Evolutionary conservation across 1,284 basidiomycete species (phyloP).

Genomic region (Microstroma glucosiphilum): DNA sequence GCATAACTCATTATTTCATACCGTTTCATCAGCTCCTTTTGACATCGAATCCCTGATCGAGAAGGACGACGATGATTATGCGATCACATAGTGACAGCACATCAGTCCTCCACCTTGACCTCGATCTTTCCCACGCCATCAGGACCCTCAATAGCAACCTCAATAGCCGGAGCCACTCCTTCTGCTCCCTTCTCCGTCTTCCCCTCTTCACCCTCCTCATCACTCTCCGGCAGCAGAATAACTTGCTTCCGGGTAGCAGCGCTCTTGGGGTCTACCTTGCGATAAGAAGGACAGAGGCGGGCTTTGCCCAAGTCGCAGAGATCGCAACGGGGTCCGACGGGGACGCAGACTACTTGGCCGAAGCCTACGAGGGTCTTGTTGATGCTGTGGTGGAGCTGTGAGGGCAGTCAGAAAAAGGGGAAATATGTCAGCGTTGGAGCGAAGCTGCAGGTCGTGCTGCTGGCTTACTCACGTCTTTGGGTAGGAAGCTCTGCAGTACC

Average conservation of each 20-base stretch:
- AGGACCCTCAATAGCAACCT: not conserved
- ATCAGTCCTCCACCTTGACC: no score
- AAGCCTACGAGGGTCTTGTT: slow-evolving; percentile 48
- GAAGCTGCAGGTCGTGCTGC: not conserved
- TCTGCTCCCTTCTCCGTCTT: slow-evolving; percentile 11
- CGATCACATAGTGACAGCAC: no score
- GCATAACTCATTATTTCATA: no score
- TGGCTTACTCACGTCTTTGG: slow-evolving; percentile 16
- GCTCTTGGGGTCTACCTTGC: slow-evolving; percentile 27
- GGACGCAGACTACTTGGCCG: slow-evolving; percentile 74
- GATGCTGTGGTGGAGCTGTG: slow-evolving; percentile 25
- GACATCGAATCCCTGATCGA: no score
- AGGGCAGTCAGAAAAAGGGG: not conserved
- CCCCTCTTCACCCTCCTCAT: slow-evolving; percentile 12
- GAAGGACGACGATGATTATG: no score
- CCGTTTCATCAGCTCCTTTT: no score
- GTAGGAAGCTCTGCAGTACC: slow-evolving; percentile 44
- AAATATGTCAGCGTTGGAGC: not conserved
- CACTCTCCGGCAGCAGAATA: slow-evolving; percentile 16
- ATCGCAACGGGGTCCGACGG: slow-evolving; percentile 74
- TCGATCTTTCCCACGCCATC: no score
- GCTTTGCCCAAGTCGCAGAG: slow-evolving; percentile 31
- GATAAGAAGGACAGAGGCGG: slow-evolving; percentile 35
- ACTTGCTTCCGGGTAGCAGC: slow-evolving; percentile 13
- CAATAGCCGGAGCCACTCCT: slow-evolving; percentile 8